Evolutionary conservation across 179 eudicot genomes (phyloP).

Genomic region (Vitellaria paradoxa): DNA sequence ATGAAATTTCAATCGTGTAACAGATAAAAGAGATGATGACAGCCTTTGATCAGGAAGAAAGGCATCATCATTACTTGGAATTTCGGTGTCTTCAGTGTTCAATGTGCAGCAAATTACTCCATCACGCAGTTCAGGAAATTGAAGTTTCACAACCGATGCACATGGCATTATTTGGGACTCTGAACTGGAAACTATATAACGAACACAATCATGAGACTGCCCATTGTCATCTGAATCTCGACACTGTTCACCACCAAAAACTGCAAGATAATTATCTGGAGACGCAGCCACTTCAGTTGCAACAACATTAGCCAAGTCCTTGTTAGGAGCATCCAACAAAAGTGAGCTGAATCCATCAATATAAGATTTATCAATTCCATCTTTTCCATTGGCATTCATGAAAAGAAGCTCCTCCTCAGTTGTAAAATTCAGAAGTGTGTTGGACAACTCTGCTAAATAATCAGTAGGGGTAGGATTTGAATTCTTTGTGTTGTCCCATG

Average conservation of each 20-base stretch:
- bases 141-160: conserved; percentile 20
- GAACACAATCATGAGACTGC: conserved; percentile 16
- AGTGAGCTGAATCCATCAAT: conserved; percentile 43
- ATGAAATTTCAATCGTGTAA: conserved; percentile 11
- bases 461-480: conserved; percentile 35
- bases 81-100: conserved; percentile 65
- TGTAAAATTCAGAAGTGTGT: conserved; percentile 34
- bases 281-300: conserved; percentile 23
- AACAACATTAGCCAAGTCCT: conserved; percentile 23
- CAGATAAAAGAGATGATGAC: conserved; percentile 23
- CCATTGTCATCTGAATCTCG: conserved; percentile 18
- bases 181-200: conserved; percentile 17
- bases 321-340: conserved; percentile 47
- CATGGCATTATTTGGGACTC: conserved; percentile 28
- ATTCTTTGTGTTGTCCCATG: conserved; percentile 26
- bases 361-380: conserved; percentile 33
- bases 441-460: conserved; percentile 34
- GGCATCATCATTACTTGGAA: conserved; percentile 67
- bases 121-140: conserved; percentile 37
- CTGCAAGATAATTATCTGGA: conserved; percentile 22
- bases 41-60: conserved; percentile 41
- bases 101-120: conserved; percentile 57
- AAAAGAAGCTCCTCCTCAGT: conserved; percentile 43
- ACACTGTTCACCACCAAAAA: conserved; percentile 22
- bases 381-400: conserved; percentile 40